Evolutionary conservation across 1,284 basidiomycete species (phyloP).

Genomic region (Irpex rosettiformis): DNA sequence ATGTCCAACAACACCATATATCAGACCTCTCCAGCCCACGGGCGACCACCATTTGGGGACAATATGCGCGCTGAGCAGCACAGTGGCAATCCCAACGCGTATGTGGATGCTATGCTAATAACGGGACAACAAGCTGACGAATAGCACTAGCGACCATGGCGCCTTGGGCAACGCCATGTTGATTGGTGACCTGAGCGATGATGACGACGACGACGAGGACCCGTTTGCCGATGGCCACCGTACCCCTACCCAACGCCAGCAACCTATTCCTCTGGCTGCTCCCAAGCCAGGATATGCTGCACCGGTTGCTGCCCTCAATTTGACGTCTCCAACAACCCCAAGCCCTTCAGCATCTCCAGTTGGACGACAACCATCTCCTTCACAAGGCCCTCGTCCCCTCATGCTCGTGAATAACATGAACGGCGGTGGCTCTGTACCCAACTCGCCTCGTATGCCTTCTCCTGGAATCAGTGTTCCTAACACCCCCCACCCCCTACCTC

Average conservation of each 20-base stretch:
- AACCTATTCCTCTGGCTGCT: constrained; percentile 53
- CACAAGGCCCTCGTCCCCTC: constrained; percentile 37
- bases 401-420: constrained; percentile 21
- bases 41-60: constrained; percentile 63
- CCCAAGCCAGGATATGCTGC: constrained; percentile 72
- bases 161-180: constrained; percentile 51
- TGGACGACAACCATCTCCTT: constrained; percentile 30
- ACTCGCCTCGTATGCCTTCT: constrained; percentile 17
- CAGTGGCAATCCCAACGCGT: too few species aligned
- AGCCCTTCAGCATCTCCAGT: constrained; percentile 37
- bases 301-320: constrained; percentile 58
- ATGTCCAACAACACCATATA: constrained; percentile 32
- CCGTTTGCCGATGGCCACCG: constrained; percentile 38
- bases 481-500: constrained; percentile 68
- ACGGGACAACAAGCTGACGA: constrained; percentile 13
- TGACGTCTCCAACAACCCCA: constrained; percentile 36
- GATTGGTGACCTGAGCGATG: constrained; percentile 38
- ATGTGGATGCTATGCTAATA: neutral
- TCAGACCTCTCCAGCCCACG: constrained; percentile 46
- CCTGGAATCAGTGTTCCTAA: constrained; percentile 32
- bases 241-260: constrained; percentile 28
- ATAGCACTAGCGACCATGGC: constrained; percentile 48
- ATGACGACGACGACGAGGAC: constrained; percentile 31
- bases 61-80: constrained; percentile 48
- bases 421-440: constrained; percentile 3